A percentile compares a stretch with the other conserved stretches of the same genome.
These are phyloP conservation scores for Scedosporium dehoogii DNA, from an alignment of 2,329 filamentous ascomycete species.

Conservation along the genomic window DNA sequence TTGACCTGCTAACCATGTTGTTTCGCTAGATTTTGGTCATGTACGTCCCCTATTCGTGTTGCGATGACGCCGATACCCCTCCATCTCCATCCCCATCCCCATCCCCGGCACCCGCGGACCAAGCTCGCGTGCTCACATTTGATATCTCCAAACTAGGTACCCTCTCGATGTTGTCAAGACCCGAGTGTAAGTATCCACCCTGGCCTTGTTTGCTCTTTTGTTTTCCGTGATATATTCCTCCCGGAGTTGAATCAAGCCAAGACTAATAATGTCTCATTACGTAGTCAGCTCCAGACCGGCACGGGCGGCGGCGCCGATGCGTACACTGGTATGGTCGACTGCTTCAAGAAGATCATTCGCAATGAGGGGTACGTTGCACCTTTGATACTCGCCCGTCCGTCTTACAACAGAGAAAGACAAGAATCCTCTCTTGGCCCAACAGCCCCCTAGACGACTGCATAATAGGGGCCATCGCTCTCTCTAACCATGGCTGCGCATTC, in stretches of 20 bases:
- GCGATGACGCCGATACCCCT: constrained; percentile 9
- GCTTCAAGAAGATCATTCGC: constrained; percentile 93
- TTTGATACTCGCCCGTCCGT: neutral
- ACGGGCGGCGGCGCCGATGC: constrained; percentile 64
- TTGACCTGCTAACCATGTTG: constrained; percentile 3
- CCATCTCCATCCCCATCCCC: constrained; percentile 1
- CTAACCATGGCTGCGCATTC: neutral
- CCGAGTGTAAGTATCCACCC: constrained; percentile 59
- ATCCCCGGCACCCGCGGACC: neutral
- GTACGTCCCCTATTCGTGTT: constrained; percentile 35
- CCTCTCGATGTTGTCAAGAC: constrained; percentile 98
- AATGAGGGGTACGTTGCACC: constrained; percentile 70
- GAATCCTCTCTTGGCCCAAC: too few species aligned
- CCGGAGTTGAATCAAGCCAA: neutral
- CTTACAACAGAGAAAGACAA: neutral
- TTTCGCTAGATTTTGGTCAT: constrained; percentile 69
- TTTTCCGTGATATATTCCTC: neutral
- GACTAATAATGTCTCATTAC: neutral
- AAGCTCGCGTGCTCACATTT: constrained; percentile 12
- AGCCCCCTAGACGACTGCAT: too few species aligned
- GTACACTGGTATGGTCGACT: constrained; percentile 97
- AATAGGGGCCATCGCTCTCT: too few species aligned
- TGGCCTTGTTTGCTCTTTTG: too few species aligned
- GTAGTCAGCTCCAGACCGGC: constrained; percentile 78
- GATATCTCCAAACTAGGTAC: constrained; percentile 55